Evolutionary conservation across 257 asterid genomes (phyloP).

Genomic region (Ehretia macrophylla): DNA sequence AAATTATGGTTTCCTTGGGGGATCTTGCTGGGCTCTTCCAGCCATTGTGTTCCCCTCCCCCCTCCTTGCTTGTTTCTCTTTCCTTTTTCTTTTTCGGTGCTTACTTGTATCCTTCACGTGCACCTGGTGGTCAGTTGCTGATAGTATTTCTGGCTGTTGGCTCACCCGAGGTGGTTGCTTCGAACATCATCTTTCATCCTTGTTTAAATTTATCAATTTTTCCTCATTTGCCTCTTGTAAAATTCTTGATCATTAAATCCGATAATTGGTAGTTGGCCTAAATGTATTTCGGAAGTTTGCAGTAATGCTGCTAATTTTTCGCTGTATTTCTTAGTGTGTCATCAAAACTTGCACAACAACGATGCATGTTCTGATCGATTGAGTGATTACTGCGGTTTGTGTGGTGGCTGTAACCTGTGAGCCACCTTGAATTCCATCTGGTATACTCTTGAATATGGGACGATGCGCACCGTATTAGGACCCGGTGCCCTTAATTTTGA

Average conservation of each 20-base stretch:
- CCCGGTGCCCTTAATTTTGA: too few relatives aligned
- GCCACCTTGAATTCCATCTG: too few relatives aligned
- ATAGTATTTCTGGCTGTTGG: slow-evolving; percentile 44
- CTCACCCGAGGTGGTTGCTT: slow-evolving; percentile 76
- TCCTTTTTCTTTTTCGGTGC: not conserved
- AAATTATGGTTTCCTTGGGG: slow-evolving; percentile 14
- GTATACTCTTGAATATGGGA: too few relatives aligned
- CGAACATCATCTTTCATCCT: slow-evolving; percentile 17
- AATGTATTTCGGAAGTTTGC: not conserved
- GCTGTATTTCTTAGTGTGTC: too few relatives aligned
- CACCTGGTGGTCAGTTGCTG: slow-evolving; percentile 82
- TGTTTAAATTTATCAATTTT: slow-evolving; percentile 19
- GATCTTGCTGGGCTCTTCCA: slow-evolving; percentile 21
- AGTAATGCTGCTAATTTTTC: too few relatives aligned
- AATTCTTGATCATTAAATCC: not conserved
- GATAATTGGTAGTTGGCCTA: not conserved
- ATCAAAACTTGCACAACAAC: too few relatives aligned
- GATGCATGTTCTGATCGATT: too few relatives aligned
- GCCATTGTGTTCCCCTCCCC: slow-evolving; percentile 11
- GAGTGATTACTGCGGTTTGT: not conserved
- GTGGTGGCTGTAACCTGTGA: too few relatives aligned
- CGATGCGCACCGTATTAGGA: too few relatives aligned
- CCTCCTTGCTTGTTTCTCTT: slow-evolving; percentile 7
- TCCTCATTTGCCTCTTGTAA: slow-evolving; percentile 2
- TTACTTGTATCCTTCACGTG: slow-evolving; percentile 21